Evolutionary conservation across 2,329 filamentous ascomycete genomes (phyloP), one percentile per base, ranked within the genome.

Genomic region (Raffaelea ambrosiae): DNA sequence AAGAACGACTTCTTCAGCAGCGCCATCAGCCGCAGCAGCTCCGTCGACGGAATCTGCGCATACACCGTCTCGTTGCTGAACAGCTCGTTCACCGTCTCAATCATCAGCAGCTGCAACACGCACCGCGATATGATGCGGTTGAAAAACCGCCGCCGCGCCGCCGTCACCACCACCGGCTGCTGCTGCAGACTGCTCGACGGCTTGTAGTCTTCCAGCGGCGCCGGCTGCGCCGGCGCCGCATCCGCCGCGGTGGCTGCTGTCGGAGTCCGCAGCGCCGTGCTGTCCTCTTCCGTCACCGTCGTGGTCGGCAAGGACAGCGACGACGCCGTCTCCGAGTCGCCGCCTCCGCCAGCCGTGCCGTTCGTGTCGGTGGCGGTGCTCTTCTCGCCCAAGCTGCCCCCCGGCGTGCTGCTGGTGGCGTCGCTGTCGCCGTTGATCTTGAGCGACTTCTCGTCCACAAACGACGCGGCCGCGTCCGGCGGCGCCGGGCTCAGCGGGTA

Each of bases 61-160:
- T 98, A 98, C 16, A 98, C 94, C 1, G 86, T 81, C 61, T 97
- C 90, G 65, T 97, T 98, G 57, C 89, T 94, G 71, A 98, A 98
- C 43, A 99, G 81, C 66, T 99, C 94, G 60, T 95, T 94, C 39
- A 99, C 94, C 0, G 94, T 99, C 66, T 98, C 94, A 58, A 98
- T 98, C 89, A 98, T 98, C 54, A 99, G 81, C 2, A 98, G 79
- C 65, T 98, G 94, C 9, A 99, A 73, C 4, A 98, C 94, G 63
- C 93, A 99, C 56, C 94, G 91, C 14, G 91, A 96, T 66, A 99
- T 99, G 65, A 99, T 99, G 57, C 91, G 87, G 69, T 98, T 98
- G 76, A 98, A 98, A 72, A 96, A 96, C 46, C 90, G 85, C 33
- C 93, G 81, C 22, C 93, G 86, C 1, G 93, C 89, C 3, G 89